Evolutionary conservation across 2,329 filamentous ascomycete genomes (phyloP).

Genomic region (Fusarium aywerte): DNA sequence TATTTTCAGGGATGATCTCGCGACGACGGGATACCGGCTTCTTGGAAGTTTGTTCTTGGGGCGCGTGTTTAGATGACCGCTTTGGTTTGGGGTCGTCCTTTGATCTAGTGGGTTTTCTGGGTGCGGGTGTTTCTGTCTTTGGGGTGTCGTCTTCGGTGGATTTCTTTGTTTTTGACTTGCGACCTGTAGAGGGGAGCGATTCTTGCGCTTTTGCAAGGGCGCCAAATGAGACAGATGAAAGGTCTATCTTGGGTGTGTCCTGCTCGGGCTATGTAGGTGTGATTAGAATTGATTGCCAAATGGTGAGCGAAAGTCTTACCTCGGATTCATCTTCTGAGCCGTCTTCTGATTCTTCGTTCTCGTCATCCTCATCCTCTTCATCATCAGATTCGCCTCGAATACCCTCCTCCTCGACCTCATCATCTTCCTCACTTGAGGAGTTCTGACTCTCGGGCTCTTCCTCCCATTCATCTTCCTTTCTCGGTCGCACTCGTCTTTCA

Average conservation of each 20-base stretch:
- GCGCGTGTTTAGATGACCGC: conserved; percentile 84
- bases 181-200: conserved; percentile 59
- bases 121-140: conserved; percentile 44
- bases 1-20: conserved; percentile 69
- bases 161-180: conserved; percentile 47
- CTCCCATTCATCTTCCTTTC: conserved; percentile 58
- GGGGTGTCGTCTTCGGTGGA: conserved; percentile 31
- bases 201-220: conserved; percentile 89
- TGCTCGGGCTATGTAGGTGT: conserved; percentile 41
- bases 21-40: conserved; percentile 84
- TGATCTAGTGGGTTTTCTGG: conserved; percentile 51
- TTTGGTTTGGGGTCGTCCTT: conserved; percentile 48
- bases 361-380: conserved; percentile 43
- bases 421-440: conserved; percentile 44
- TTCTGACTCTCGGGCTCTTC: conserved; percentile 51
- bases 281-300: conserved; percentile 10
- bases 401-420: conserved; percentile 48
- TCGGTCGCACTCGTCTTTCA: conserved; percentile 57
- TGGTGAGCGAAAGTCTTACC: conserved; percentile 25
- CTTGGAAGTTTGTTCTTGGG: conserved; percentile 83
- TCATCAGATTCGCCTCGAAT: conserved; percentile 42
- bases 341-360: conserved; percentile 29
- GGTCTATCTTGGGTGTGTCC: conserved; percentile 55
- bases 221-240: conserved; percentile 81
- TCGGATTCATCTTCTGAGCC: conserved; percentile 45